These are phyloP conservation scores for Nakazawaea wickerhamii DNA, from an alignment of 805 yeast species.

Conservation along the genomic window DNA sequence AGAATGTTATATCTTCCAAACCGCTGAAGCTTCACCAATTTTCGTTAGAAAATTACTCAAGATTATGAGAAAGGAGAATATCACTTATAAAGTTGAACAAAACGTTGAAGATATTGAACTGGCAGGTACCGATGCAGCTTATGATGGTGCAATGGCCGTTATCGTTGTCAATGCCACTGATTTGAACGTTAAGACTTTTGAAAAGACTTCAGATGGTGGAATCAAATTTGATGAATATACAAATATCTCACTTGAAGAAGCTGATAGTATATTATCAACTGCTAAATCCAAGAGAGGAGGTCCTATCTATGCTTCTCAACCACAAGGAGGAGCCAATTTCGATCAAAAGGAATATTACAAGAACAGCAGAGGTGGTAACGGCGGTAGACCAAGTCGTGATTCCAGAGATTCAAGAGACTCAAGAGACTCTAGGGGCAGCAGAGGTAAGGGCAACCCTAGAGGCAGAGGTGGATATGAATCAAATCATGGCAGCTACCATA, in stretches of 20 bases:
- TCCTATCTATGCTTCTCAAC: conserved; percentile 6
- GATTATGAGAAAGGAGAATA: conserved; percentile 33
- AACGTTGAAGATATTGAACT: conserved; percentile 22
- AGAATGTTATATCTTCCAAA: conserved; percentile 38
- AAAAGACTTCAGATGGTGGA: conserved; percentile 62
- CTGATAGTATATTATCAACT: conserved; percentile 47
- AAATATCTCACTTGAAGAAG: conserved; percentile 59
- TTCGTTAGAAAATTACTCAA: conserved; percentile 34
- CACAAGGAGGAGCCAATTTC: conserved; percentile 7
- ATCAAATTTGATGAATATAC: conserved; percentile 81
- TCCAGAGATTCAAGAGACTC: conserved; percentile 7
- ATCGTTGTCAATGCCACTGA: conserved; percentile 54
- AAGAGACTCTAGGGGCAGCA: neutral
- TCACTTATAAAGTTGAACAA: conserved; percentile 23
- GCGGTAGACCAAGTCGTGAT: neutral
- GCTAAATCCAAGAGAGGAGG: conserved; percentile 33
- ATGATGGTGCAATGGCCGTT: conserved; percentile 70
- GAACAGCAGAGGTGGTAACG: conserved; percentile 5
- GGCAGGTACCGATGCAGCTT: conserved; percentile 63
- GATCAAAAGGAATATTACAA: conserved; percentile 13
- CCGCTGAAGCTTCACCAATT: conserved; percentile 33
- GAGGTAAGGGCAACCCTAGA: conserved; percentile 8
- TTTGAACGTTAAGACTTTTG: conserved; percentile 71
- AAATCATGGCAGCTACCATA: conserved; percentile 14
- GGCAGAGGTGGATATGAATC: conserved; percentile 12